These are phyloP conservation scores for Cryptococcus sp. DNA, from an alignment of 1,284 basidiomycete genomes.

Conservation along the genomic window DNA sequence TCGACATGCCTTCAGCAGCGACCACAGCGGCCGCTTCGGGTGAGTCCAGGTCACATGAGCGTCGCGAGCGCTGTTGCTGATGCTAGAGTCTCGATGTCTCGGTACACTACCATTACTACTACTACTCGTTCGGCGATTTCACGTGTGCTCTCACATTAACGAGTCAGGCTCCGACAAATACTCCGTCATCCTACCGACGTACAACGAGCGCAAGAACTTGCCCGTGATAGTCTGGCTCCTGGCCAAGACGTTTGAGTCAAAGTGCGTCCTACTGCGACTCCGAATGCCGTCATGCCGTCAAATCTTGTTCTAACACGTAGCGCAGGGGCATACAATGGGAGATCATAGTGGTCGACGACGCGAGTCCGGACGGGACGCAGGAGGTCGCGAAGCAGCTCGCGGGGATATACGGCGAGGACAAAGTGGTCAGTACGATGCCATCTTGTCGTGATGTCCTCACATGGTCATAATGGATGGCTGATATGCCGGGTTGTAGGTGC, in stretches of 20 bases:
- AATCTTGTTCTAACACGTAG: not conserved
- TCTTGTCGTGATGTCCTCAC: too few relatives aligned
- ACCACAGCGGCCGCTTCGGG: slow-evolving; percentile 15
- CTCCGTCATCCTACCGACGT: slow-evolving; percentile 87
- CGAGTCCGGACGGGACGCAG: slow-evolving; percentile 87
- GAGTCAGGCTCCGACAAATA: slow-evolving; percentile 60
- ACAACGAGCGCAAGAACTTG: slow-evolving; percentile 89
- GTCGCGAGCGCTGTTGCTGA: not conserved
- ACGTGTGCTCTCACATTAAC: not conserved
- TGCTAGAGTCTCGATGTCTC: not conserved
- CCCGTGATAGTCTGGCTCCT: slow-evolving; percentile 83
- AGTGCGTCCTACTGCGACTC: slow-evolving; percentile 59
- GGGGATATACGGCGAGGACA: slow-evolving; percentile 75
- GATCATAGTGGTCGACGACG: slow-evolving; percentile 86
- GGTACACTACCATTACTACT: too few relatives aligned
- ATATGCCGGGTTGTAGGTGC: slow-evolving; percentile 56
- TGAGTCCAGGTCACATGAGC: not conserved
- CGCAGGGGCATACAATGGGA: slow-evolving; percentile 69
- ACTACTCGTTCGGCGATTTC: not conserved
- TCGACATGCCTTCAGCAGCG: slow-evolving; percentile 21
- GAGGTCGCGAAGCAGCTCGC: slow-evolving; percentile 79
- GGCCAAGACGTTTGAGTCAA: slow-evolving; percentile 69
- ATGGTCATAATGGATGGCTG: too few relatives aligned
- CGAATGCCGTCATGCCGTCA: not conserved
- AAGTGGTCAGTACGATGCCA: slow-evolving; percentile 66